Evolutionary conservation across 257 asterid genomes (phyloP).

Genomic region (Oldenlandia corymbosa): DNA sequence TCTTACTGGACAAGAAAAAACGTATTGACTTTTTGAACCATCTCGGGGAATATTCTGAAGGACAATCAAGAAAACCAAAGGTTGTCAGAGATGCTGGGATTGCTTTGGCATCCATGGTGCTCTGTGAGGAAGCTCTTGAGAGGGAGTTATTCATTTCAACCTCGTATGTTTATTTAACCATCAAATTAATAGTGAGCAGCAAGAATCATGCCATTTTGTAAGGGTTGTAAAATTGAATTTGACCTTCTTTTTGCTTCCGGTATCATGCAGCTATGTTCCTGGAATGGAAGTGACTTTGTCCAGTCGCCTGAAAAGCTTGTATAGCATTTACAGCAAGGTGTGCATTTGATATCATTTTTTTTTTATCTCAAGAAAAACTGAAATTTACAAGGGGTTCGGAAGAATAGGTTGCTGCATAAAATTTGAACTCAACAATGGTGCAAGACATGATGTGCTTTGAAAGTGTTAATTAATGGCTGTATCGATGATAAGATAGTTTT

Average conservation of each 20-base stretch:
- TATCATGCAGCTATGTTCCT: constrained; percentile 74
- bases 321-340: constrained; percentile 92
- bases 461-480: neutral
- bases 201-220: neutral
- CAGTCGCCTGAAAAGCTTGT: constrained; percentile 87
- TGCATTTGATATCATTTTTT: constrained; percentile 1
- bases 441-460: neutral
- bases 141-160: constrained; percentile 83
- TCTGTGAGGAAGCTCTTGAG: constrained; percentile 95
- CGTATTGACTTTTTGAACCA: constrained; percentile 53
- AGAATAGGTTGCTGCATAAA: neutral
- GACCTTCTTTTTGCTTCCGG: neutral
- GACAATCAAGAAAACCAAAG: constrained; percentile 47
- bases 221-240: neutral
- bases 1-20: constrained; percentile 65
- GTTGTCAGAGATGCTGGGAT: constrained; percentile 87
- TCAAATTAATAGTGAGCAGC: too few species aligned
- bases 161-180: constrained; percentile 52
- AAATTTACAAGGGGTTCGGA: neutral
- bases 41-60: constrained; percentile 45
- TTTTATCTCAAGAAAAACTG: neutral
- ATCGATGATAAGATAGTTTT: too few species aligned
- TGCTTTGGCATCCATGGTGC: constrained; percentile 84
- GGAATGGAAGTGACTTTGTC: constrained; percentile 97
- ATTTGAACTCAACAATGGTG: neutral